phyloP scores from a whole-genome alignment of 306 rosid species.

The Casuarina cunninghamiana region DNA sequence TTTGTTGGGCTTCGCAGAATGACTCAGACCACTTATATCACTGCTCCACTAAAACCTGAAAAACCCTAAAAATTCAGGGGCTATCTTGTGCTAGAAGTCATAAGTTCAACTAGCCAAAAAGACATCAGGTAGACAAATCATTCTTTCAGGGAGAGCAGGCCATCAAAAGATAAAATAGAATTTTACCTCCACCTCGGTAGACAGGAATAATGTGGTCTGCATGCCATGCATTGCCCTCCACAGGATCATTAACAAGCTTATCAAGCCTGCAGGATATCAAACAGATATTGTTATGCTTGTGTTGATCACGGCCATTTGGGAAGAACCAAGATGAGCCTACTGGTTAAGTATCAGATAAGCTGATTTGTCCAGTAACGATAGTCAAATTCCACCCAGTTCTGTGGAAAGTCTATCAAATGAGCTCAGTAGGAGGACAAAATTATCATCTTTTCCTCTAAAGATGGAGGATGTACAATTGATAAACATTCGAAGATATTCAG shows the following conservation, averaged over 20 bases:
- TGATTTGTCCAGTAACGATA: background rate
- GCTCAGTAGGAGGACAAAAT: background rate
- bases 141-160: conserved; percentile 15
- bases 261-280: conserved; percentile 61
- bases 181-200: conserved; percentile 90
- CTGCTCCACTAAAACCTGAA: background rate
- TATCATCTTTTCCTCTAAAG: background rate
- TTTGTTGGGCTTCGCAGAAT: background rate
- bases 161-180: conserved; percentile 10
- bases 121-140: conserved; percentile 1
- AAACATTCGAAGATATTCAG: background rate
- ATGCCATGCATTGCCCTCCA: conserved; percentile 94
- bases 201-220: conserved; percentile 97
- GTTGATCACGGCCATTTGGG: conserved; percentile 14
- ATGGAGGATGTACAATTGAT: background rate
- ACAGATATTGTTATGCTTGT: conserved; percentile 15
- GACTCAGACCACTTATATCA: background rate
- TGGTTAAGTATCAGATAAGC: background rate
- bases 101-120: background rate
- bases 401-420: background rate
- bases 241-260: conserved; percentile 76
- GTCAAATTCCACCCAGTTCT: background rate
- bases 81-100: background rate
- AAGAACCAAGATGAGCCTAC: background rate
- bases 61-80: background rate